Evolutionary conservation across 306 rosid genomes (phyloP).

Genomic region (Fragaria vesca): DNA sequence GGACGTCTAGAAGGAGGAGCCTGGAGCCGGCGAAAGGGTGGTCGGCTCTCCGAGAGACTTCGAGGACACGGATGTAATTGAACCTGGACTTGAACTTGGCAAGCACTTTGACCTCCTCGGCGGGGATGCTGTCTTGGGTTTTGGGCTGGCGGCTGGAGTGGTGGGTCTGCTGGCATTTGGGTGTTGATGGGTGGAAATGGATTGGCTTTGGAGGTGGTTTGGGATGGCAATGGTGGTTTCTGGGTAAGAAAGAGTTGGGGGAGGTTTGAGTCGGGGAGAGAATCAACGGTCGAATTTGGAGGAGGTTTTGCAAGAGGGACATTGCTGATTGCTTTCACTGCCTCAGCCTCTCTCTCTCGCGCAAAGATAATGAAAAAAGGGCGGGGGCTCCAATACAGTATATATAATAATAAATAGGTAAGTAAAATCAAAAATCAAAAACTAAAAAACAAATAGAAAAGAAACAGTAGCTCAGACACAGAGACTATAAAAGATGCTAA

Average conservation of each 20-base stretch:
- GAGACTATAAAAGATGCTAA: neutral
- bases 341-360: neutral
- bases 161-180: slow-evolving; percentile 42
- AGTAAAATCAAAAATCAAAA: neutral
- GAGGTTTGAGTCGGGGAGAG: slow-evolving; percentile 21
- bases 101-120: slow-evolving; percentile 53
- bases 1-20: slow-evolving; percentile 80
- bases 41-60: slow-evolving; percentile 68
- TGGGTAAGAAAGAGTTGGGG: neutral
- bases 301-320: slow-evolving; percentile 26
- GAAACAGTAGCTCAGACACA: neutral
- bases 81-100: slow-evolving; percentile 74
- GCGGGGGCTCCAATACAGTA: neutral
- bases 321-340: slow-evolving; percentile 18
- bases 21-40: slow-evolving; percentile 91
- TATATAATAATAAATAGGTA: neutral
- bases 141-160: slow-evolving; percentile 19
- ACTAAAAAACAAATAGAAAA: neutral
- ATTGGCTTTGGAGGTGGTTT: neutral
- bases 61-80: slow-evolving; percentile 79
- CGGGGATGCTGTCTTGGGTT: slow-evolving; percentile 67
- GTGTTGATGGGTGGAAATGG: slow-evolving; percentile 12
- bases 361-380: neutral
- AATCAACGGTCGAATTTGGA: slow-evolving; percentile 32
- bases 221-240: slow-evolving; percentile 18